Evolutionary conservation across 2,329 filamentous ascomycete species (phyloP).

Genomic region (Passalora sequoiae): DNA sequence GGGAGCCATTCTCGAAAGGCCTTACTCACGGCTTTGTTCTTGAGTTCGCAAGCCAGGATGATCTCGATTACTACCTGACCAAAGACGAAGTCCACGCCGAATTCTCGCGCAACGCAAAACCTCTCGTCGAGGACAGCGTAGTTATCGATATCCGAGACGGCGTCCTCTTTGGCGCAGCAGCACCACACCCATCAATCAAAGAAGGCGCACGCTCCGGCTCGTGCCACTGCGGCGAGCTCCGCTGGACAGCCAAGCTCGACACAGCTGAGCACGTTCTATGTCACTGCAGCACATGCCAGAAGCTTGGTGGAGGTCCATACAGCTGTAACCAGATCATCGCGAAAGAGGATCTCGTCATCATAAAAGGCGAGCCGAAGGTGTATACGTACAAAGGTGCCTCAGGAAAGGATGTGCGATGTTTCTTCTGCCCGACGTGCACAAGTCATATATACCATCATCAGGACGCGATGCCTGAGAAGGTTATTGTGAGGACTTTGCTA

Average conservation of each 20-base stretch:
- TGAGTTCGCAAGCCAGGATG: constrained; percentile 33
- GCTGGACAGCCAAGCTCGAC: constrained; percentile 25
- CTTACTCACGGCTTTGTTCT: constrained; percentile 36
- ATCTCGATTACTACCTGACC: constrained; percentile 34
- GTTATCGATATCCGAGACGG: constrained; percentile 35
- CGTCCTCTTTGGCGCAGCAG: constrained; percentile 29
- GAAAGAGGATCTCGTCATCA: constrained; percentile 27
- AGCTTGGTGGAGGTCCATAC: constrained; percentile 34
- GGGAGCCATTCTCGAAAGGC: constrained; percentile 32
- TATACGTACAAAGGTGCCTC: constrained; percentile 34
- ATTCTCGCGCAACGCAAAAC: constrained; percentile 29
- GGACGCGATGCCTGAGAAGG: constrained; percentile 37
- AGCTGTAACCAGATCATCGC: constrained; percentile 36
- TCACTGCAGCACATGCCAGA: constrained; percentile 36
- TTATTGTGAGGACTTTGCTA: constrained; percentile 38
- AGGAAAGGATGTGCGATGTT: constrained; percentile 36
- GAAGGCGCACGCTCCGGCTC: constrained; percentile 26
- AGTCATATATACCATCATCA: constrained; percentile 40
- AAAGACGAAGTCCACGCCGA: constrained; percentile 31
- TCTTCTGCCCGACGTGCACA: constrained; percentile 37
- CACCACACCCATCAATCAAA: constrained; percentile 10
- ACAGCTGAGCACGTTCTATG: constrained; percentile 34
- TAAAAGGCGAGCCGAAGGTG: constrained; percentile 26
- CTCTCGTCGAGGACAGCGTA: constrained; percentile 32
- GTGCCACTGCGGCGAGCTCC: constrained; percentile 33